Evolutionary conservation across 495 filamentous ascomycete genomes (phyloP).

Genomic region (Aspergillus indologenus): DNA sequence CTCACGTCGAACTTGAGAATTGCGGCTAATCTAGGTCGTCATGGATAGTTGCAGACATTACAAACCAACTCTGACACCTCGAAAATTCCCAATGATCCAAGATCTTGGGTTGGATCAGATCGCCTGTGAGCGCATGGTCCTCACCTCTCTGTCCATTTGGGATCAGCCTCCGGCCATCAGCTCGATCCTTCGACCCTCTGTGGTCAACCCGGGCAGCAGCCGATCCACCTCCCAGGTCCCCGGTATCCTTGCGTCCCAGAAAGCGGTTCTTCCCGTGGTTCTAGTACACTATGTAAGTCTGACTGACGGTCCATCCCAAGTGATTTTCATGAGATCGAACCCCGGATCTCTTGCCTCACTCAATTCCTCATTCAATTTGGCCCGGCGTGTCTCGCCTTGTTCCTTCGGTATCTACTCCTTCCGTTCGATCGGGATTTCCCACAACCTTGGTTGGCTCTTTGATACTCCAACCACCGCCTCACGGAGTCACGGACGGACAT

Average conservation of each 20-base stretch:
- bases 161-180: not conserved
- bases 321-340: not conserved
- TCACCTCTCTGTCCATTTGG: not conserved
- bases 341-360: not conserved
- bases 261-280: slow-evolving; percentile 13
- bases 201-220: not conserved
- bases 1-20: too few species aligned
- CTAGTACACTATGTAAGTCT: not conserved
- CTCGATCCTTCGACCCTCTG: not conserved
- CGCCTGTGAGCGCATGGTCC: not conserved
- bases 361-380: not conserved
- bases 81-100: not conserved
- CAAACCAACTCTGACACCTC: not conserved
- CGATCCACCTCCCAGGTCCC: slow-evolving; percentile 10
- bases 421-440: not conserved
- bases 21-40: too few species aligned
- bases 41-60: too few species aligned
- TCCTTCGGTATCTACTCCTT: not conserved
- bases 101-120: not conserved
- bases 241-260: slow-evolving; percentile 7
- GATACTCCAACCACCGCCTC: not conserved
- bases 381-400: not conserved
- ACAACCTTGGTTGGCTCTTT: not conserved
- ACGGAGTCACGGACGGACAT: not conserved
- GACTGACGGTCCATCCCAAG: not conserved